Conservation (phyloP, 257 asterid species). For the Plantago ovata region DNA sequence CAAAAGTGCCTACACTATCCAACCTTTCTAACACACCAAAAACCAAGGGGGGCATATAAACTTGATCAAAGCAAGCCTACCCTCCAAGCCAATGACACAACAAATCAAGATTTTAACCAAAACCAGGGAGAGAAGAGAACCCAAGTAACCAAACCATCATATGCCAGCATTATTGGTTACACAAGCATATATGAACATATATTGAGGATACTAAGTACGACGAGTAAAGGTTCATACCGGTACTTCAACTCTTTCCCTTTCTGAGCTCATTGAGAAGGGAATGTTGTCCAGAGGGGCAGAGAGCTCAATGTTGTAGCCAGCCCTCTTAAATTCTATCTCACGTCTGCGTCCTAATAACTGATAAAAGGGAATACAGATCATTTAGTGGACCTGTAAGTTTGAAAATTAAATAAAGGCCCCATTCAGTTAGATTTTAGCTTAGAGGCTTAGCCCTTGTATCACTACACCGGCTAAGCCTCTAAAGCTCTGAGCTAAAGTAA, state of each 20-base stretch:
- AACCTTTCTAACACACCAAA: too few species aligned
- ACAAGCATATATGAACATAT: background rate
- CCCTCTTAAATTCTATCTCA: constrained; percentile 73
- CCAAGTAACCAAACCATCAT: too few species aligned
- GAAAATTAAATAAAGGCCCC: constrained; percentile 10
- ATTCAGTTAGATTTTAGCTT: too few species aligned
- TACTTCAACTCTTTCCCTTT: constrained; percentile 87
- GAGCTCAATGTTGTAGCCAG: constrained; percentile 86
- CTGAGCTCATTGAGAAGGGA: constrained; percentile 71
- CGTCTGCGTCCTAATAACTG: constrained; percentile 97
- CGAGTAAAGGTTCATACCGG: constrained; percentile 49
- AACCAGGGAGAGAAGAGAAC: too few species aligned
- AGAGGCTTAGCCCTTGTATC: too few species aligned
- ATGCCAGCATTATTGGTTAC: background rate
- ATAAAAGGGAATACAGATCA: constrained; percentile 11
- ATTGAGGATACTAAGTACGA: constrained; percentile 15
- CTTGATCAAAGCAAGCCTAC: too few species aligned
- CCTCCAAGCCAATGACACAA: too few species aligned
- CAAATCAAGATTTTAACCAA: too few species aligned
- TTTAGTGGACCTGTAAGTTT: constrained; percentile 14
- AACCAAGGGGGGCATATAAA: too few species aligned
- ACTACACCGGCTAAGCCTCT: too few species aligned
- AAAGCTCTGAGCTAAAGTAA: too few species aligned
- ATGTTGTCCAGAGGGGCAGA: constrained; percentile 88
- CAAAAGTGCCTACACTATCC: too few species aligned